Conservation (phyloP, 1,139 yeast genomes). For the Kazachstania sp. region DNA sequence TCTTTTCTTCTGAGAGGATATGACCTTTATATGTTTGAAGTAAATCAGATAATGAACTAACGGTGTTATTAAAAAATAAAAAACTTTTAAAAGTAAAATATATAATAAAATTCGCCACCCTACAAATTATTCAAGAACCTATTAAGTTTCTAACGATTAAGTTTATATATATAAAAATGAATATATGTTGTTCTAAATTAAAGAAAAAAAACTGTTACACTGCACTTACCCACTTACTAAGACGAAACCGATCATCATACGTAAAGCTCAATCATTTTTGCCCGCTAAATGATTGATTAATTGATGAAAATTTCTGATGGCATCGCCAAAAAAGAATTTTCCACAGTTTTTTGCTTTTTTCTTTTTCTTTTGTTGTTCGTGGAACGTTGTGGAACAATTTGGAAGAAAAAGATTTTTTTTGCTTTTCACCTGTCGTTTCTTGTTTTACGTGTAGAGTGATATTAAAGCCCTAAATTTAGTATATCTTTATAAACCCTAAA, state of each 20-base stretch:
- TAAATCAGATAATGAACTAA: neutral
- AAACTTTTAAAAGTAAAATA: neutral
- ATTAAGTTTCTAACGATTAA: too few relatives aligned
- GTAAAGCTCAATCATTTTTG: too few relatives aligned
- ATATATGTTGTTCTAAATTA: too few relatives aligned
- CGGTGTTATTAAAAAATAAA: neutral
- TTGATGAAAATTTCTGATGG: too few relatives aligned
- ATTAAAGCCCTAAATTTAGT: neutral
- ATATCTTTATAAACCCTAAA: neutral
- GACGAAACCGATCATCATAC: too few relatives aligned
- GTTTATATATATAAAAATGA: too few relatives aligned
- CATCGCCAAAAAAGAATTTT: neutral
- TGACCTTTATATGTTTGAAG: neutral
- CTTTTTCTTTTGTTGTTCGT: neutral
- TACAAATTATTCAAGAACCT: neutral
- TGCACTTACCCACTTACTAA: too few relatives aligned
- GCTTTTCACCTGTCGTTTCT: neutral
- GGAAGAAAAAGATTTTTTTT: neutral
- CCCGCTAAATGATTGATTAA: too few relatives aligned
- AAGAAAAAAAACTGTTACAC: too few relatives aligned
- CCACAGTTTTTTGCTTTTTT: neutral
- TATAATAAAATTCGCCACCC: neutral
- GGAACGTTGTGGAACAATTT: neutral
- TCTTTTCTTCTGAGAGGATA: neutral
- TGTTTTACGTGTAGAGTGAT: neutral